Percentiles rank a stretch among this genome's conserved stretches.
Evolutionary conservation across 768 basidiomycete species (phyloP).

Genomic region (Leccinum aurantiacum): DNA sequence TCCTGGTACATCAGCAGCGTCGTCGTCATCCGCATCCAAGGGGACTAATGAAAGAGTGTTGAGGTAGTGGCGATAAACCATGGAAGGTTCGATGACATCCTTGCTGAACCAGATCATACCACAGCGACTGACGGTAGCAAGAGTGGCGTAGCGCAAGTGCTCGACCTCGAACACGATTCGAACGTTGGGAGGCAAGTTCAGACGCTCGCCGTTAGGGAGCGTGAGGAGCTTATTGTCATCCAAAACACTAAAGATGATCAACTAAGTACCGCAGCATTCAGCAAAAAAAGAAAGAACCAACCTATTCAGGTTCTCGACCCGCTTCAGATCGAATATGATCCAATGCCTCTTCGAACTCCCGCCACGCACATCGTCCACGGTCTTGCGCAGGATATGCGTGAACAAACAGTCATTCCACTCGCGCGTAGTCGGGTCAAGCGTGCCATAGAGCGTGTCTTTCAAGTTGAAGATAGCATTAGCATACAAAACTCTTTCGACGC

Average conservation of each 20-base stretch:
- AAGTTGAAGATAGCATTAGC: no score
- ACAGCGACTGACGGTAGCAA: slow-evolving; percentile 98
- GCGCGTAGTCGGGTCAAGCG: slow-evolving; percentile 92
- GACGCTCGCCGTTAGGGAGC: slow-evolving; percentile 95
- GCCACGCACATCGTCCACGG: slow-evolving; percentile 97
- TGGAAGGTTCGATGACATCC: slow-evolving; percentile 84
- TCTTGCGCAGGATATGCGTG: slow-evolving; percentile 95
- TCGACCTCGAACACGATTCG: slow-evolving; percentile 99
- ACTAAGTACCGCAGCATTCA: neutral
- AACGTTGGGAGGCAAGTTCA: slow-evolving; percentile 94
- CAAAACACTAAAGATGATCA: slow-evolving; percentile 65
- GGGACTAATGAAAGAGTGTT: slow-evolving; percentile 69
- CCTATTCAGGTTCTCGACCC: slow-evolving; percentile 99
- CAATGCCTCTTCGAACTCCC: slow-evolving; percentile 96
- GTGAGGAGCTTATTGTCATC: slow-evolving; percentile 99
- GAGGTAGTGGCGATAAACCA: slow-evolving; percentile 92
- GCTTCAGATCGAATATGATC: slow-evolving; percentile 99
- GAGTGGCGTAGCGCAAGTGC: slow-evolving; percentile 93
- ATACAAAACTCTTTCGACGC: slow-evolving; percentile 71
- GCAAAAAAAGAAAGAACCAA: slow-evolving; percentile 32
- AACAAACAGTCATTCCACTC: slow-evolving; percentile 99
- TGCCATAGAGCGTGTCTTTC: slow-evolving; percentile 88
- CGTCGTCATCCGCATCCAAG: slow-evolving; percentile 90
- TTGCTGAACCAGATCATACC: slow-evolving; percentile 99
- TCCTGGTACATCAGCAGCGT: slow-evolving; percentile 57